A percentile compares a stretch with the other conserved stretches of the same genome.
Evolutionary conservation across 768 basidiomycete genomes (phyloP).

Genomic region (Imleria badia): DNA sequence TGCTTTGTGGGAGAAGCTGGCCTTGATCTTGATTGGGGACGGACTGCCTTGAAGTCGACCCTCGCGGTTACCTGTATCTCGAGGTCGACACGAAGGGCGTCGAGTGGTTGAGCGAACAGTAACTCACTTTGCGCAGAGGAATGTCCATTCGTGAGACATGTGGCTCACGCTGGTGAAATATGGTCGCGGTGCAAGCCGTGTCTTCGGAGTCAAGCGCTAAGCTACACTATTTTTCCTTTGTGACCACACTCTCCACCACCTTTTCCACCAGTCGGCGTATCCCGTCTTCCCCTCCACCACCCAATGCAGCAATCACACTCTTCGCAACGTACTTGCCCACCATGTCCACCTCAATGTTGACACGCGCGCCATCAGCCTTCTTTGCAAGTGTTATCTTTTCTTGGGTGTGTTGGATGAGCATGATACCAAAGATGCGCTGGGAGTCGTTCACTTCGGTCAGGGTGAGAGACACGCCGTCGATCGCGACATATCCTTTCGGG

Average conservation of each 20-base stretch:
- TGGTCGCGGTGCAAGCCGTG: too few relatives aligned
- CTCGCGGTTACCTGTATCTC: slow-evolving; percentile 52
- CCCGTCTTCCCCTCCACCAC: slow-evolving; percentile 49
- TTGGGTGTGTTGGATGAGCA: slow-evolving; percentile 96
- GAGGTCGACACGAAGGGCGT: slow-evolving; percentile 13
- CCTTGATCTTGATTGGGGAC: slow-evolving; percentile 37
- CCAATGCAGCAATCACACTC: slow-evolving; percentile 69
- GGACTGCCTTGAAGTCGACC: slow-evolving; percentile 41
- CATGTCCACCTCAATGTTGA: slow-evolving; percentile 96
- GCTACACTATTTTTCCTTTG: slow-evolving; percentile 25
- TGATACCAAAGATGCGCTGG: slow-evolving; percentile 72
- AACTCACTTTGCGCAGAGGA: slow-evolving; percentile 48
- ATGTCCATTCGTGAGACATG: slow-evolving; percentile 36
- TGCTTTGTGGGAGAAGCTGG: slow-evolving; percentile 51
- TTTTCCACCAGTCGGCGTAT: slow-evolving; percentile 53
- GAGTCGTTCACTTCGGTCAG: slow-evolving; percentile 74
- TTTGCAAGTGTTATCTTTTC: slow-evolving; percentile 76
- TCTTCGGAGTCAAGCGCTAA: too few relatives aligned
- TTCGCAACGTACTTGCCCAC: slow-evolving; percentile 90
- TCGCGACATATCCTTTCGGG: slow-evolving; percentile 90
- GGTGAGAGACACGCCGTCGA: slow-evolving; percentile 94
- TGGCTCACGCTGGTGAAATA: too few relatives aligned
- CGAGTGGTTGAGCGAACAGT: background rate
- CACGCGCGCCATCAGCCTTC: slow-evolving; percentile 75
- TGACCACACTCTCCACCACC: slow-evolving; percentile 56